Conservation (phyloP, 1,284 basidiomycete genomes). For the Paramarasmius palmivorus region DNA sequence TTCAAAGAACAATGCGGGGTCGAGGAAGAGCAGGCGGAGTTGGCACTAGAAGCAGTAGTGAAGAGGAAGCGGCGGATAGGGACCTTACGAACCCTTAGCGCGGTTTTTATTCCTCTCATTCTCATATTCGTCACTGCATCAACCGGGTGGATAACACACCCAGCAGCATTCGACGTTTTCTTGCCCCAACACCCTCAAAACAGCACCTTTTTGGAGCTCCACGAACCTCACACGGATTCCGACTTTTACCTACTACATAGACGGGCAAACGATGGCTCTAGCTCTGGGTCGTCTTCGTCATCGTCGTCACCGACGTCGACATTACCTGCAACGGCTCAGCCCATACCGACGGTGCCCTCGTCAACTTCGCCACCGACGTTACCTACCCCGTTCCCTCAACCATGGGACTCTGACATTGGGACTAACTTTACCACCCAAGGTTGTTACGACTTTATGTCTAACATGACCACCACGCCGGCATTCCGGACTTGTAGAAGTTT, state of each 20-base stretch:
- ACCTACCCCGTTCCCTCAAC: constrained; percentile 75
- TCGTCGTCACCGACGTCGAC: constrained; percentile 15
- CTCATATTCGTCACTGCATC: neutral
- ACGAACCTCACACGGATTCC: neutral
- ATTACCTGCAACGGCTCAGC: constrained; percentile 12
- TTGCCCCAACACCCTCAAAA: no score
- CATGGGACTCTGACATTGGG: constrained; percentile 66
- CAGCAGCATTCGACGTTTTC: neutral
- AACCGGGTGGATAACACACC: neutral
- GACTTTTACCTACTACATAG: neutral
- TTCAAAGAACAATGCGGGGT: neutral
- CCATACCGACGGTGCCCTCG: constrained; percentile 34
- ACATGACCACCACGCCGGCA: constrained; percentile 61
- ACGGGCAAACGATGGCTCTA: neutral
- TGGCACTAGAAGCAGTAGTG: neutral
- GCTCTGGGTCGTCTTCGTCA: constrained; percentile 13
- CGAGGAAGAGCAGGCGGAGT: neutral
- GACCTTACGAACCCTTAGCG: constrained; percentile 11
- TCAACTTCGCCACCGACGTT: constrained; percentile 38
- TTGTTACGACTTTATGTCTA: constrained; percentile 71
- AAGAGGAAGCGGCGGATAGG: neutral
- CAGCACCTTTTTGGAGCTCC: no score
- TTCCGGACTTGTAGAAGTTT: constrained; percentile 77
- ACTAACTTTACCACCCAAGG: constrained; percentile 60
- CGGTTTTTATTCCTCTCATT: neutral